Evolutionary conservation across 2,329 filamentous ascomycete genomes (phyloP).

Genomic region (Aspergillus transmontanensis): DNA sequence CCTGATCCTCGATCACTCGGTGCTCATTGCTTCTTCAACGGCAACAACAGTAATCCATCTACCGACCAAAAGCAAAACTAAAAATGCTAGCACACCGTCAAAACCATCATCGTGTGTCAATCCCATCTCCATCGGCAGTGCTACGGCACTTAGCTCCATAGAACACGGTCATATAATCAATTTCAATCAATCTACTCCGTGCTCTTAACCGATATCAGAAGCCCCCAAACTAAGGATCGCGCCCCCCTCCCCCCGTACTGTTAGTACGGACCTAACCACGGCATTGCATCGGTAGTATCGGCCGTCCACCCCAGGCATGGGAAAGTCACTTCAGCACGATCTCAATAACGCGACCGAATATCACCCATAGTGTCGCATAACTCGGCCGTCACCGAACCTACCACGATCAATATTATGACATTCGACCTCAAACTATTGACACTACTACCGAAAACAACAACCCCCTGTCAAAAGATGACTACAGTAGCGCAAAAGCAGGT

Average conservation of each 20-base stretch:
- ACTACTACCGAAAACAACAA: neutral
- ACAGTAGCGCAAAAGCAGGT: neutral
- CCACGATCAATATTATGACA: neutral
- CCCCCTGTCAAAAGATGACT: neutral
- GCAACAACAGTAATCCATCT: neutral
- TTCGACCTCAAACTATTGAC: neutral
- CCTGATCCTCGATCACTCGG: neutral
- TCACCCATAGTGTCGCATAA: neutral
- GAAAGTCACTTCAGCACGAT: neutral
- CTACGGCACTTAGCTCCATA: neutral
- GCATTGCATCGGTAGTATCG: constrained; percentile 4
- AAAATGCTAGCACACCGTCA: neutral
- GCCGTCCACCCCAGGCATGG: neutral
- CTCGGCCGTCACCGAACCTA: neutral
- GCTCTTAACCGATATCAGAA: neutral
- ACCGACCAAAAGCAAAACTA: neutral
- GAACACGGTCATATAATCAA: neutral
- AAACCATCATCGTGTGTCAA: neutral
- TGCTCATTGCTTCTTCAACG: neutral
- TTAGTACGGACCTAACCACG: neutral
- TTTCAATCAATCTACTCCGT: neutral
- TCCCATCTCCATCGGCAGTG: neutral
- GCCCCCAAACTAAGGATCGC: neutral
- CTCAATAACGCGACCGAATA: neutral
- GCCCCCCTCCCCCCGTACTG: neutral